Percentiles rank a stretch among this genome's conserved stretches.
These are phyloP conservation scores for Penicillium nordicum DNA, from an alignment of 2,329 filamentous ascomycete species.

Conservation along the genomic window DNA sequence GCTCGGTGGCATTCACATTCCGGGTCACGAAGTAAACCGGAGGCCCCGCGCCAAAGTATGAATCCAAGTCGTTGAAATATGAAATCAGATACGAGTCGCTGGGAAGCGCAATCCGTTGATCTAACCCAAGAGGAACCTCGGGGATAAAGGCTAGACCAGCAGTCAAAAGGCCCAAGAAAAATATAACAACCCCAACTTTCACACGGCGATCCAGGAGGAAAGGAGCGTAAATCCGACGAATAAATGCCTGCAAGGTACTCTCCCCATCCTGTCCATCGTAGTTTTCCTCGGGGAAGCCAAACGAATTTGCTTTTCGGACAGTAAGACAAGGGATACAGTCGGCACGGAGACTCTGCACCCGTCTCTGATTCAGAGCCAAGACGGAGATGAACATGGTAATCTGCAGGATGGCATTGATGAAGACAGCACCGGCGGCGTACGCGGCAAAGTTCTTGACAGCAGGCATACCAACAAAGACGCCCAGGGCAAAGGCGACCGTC, in stretches of 20 bases:
- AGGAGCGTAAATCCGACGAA: constrained; percentile 85
- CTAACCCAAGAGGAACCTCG: constrained; percentile 78
- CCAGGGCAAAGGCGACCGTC: constrained; percentile 87
- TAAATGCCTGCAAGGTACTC: constrained; percentile 77
- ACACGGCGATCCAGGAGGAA: constrained; percentile 73
- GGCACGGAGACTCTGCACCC: constrained; percentile 82
- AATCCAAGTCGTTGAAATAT: constrained; percentile 94
- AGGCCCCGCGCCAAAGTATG: constrained; percentile 85
- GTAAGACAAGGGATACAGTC: constrained; percentile 91
- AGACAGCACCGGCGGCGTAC: constrained; percentile 91
- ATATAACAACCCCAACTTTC: constrained; percentile 70
- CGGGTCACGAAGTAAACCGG: constrained; percentile 95
- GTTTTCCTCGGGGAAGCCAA: constrained; percentile 60
- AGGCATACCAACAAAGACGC: constrained; percentile 94
- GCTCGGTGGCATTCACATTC: constrained; percentile 72
- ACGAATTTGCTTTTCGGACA: constrained; percentile 69
- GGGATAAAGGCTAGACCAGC: constrained; percentile 82
- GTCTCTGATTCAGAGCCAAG: constrained; percentile 81
- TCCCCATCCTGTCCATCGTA: constrained; percentile 76
- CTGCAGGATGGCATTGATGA: constrained; percentile 95
- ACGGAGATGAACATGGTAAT: constrained; percentile 97
- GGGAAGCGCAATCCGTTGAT: constrained; percentile 91
- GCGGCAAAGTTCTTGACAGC: constrained; percentile 96
- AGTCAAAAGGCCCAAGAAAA: constrained; percentile 86
- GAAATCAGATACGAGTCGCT: constrained; percentile 91